Evolutionary conservation across 352 stramenopile genomes (phyloP), one percentile per base, ranked within the genome.

Genomic region (Globisporangium barbulae): DNA sequence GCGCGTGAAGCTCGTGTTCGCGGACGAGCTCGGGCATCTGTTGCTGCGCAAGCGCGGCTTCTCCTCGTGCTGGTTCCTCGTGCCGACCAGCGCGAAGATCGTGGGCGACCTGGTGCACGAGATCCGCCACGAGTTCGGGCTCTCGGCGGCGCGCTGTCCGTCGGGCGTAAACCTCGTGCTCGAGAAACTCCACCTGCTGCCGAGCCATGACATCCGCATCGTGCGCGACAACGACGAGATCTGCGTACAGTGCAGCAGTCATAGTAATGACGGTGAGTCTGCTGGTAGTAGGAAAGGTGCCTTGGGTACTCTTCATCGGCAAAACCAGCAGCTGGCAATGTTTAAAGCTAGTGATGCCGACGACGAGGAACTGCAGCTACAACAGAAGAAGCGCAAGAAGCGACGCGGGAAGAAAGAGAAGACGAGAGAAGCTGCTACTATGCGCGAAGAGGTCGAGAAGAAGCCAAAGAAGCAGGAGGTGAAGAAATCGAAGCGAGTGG

Each of bases 211-310:
- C 49, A 80, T 85, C 21, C 69, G 63, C 17, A 65, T 93, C 53
- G 57, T 91, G 17, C 78, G 85, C 8, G 85, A 93, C 56, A 66
- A 85, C 54, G 85, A 93, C 53, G 76, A 68, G 10, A 68, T 93
- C 44, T 61, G 47, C 2, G 70, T 93, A 5, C 75, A 90, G 22
- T 89, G 81, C 56, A 53, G 53, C 25, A 28, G 25, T 28, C 25
- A 28, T 10, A 41, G 22, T 33, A 25, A 45, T 19, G 31, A 22
- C 35, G 33, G 37, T 22, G 44, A n/a, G 6, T 5, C 12, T 10
- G 22, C 13, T 42, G 13, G n/a, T 56, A 42, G 10, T 41, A 7
- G 5, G 8, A 52, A 5, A 3, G 19, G 2, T 25, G 59, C 28
- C 2, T 39, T 47, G 41, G 19, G 8, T 21, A 22, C 12, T 39